These are phyloP conservation scores for Cystobasidium onofrii DNA, from an alignment of 768 basidiomycete genomes.

Conservation along the genomic window DNA sequence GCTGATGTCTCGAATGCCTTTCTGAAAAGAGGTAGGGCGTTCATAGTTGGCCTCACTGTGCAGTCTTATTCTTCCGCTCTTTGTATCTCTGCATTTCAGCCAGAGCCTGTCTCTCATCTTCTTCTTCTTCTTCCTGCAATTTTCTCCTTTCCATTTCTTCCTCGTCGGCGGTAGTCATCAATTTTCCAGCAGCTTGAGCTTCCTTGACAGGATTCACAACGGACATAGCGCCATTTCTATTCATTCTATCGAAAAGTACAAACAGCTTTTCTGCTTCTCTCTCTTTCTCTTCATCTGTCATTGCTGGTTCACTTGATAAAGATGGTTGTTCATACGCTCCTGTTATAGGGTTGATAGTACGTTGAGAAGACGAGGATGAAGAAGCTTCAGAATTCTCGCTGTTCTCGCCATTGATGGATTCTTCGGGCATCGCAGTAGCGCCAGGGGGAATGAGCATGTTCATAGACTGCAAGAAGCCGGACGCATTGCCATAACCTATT, in stretches of 20 bases:
- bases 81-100: conserved; percentile 39
- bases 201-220: conserved; percentile 50
- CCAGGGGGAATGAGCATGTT: conserved; percentile 60
- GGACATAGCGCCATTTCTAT: conserved; percentile 57
- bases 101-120: conserved; percentile 38
- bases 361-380: conserved; percentile 67
- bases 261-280: conserved; percentile 84
- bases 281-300: conserved; percentile 96
- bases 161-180: conserved; percentile 35
- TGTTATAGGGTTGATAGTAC: conserved; percentile 70
- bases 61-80: conserved; percentile 23
- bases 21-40: too few species aligned
- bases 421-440: neutral
- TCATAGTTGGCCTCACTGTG: too few species aligned
- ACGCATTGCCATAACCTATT: conserved; percentile 90
- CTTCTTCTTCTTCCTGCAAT: conserved; percentile 31
- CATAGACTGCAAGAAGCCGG: conserved; percentile 86
- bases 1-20: too few species aligned
- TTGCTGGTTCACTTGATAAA: conserved; percentile 49
- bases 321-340: conserved; percentile 52
- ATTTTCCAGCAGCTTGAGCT: conserved; percentile 34
- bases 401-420: conserved; percentile 41
- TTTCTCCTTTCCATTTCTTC: conserved; percentile 30
- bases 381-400: conserved; percentile 71
- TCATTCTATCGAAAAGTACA: conserved; percentile 79